Percentiles rank a stretch among this genome's conserved stretches.
Conservation (phyloP, 495 filamentous ascomycete species). For the Amphirosellinia nigrospora region DNA sequence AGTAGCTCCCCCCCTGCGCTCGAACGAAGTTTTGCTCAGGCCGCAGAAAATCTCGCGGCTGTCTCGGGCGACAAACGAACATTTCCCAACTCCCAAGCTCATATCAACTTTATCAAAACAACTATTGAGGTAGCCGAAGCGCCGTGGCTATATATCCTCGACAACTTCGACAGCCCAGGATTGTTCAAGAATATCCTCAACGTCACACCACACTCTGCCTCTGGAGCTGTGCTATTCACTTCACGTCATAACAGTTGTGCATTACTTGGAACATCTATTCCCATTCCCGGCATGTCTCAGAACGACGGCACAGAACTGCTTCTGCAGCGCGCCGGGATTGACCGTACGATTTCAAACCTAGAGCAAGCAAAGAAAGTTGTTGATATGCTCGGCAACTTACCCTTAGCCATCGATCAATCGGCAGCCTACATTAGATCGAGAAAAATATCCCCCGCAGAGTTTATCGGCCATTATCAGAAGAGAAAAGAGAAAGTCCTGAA, state of each 20-base stretch:
- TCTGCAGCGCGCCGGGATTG: background rate
- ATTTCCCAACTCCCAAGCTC: slow-evolving; percentile 6
- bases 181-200: slow-evolving; percentile 17
- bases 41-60: slow-evolving; percentile 7
- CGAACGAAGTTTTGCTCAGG: slow-evolving; percentile 10
- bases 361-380: slow-evolving; percentile 17
- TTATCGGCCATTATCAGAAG: slow-evolving; percentile 16
- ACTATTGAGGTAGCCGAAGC: background rate
- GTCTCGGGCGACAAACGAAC: slow-evolving; percentile 10
- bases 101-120: slow-evolving; percentile 3
- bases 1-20: slow-evolving; percentile 9
- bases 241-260: slow-evolving; percentile 15
- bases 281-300: slow-evolving; percentile 13
- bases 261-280: slow-evolving; percentile 4
- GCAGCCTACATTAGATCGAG: slow-evolving; percentile 21
- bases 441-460: background rate
- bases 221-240: slow-evolving; percentile 13
- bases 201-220: slow-evolving; percentile 3
- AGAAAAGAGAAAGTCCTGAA: slow-evolving; percentile 12
- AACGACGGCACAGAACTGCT: slow-evolving; percentile 13
- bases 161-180: slow-evolving; percentile 12
- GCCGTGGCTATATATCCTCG: slow-evolving; percentile 5
- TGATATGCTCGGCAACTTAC: slow-evolving; percentile 8
- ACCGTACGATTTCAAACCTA: slow-evolving; percentile 11
- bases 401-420: slow-evolving; percentile 5